phyloP scores from a whole-genome alignment of 2,329 filamentous ascomycete genomes.

The Iodosphaeria phyllophila region DNA sequence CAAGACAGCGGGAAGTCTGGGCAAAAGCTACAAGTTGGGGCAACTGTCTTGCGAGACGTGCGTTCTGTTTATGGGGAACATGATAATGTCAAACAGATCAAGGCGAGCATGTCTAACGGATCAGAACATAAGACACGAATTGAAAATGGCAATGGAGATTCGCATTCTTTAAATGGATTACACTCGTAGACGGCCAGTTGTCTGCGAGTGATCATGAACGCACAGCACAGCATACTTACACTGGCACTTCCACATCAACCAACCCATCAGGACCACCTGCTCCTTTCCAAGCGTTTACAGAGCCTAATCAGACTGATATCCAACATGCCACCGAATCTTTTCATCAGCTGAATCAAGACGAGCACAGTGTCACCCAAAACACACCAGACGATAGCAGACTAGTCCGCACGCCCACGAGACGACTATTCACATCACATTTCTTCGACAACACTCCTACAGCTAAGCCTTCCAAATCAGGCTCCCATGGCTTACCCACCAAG shows the following conservation, averaged over 20 bases:
- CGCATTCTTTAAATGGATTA: slow-evolving; percentile 10
- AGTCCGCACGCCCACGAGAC: slow-evolving; percentile 5
- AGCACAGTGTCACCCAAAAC: background rate
- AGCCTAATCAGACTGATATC: background rate
- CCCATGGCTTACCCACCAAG: slow-evolving; percentile 5
- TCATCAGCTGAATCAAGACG: background rate
- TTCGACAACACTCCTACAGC: too few species aligned
- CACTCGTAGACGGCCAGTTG: slow-evolving; percentile 16
- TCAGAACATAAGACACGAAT: background rate
- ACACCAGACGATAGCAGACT: background rate
- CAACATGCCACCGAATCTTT: background rate
- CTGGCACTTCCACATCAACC: slow-evolving; percentile 4
- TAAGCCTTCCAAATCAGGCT: slow-evolving; percentile 2
- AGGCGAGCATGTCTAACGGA: background rate
- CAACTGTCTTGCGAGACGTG: background rate
- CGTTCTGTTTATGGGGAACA: slow-evolving; percentile 1
- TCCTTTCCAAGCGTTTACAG: background rate
- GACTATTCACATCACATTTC: slow-evolving; percentile 15
- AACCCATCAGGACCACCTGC: background rate
- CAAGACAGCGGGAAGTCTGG: slow-evolving; percentile 1
- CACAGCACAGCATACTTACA: too few species aligned
- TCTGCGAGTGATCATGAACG: slow-evolving; percentile 13
- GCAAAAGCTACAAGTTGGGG: background rate
- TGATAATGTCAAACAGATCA: slow-evolving; percentile 2
- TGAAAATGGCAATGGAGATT: background rate